Conservation (phyloP, 257 asterid genomes). For the Plantago ovata region DNA sequence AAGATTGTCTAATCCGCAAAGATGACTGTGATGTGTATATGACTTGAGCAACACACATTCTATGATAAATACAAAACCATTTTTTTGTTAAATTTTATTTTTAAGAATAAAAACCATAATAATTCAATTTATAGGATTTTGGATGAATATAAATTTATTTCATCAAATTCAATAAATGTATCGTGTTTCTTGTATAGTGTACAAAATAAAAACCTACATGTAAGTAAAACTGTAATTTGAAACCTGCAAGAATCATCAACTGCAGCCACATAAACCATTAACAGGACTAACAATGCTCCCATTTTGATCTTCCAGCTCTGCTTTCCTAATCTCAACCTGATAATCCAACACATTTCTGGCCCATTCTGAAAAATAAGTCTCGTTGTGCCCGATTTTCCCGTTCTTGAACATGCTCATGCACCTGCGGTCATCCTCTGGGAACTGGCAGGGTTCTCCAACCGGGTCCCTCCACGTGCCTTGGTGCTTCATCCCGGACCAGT, state of each 20-base stretch:
- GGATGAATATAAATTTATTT: no score
- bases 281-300: conserved; percentile 1
- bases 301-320: conserved; percentile 8
- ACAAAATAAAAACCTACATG: background rate
- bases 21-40: no score
- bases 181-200: no score
- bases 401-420: conserved; percentile 56
- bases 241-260: background rate
- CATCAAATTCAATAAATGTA: background rate
- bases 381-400: conserved; percentile 47
- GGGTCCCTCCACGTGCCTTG: conserved; percentile 78
- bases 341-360: conserved; percentile 36
- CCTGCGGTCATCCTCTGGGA: conserved; percentile 43
- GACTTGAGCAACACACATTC: no score
- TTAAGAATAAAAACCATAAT: no score
- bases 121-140: no score
- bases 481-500: conserved; percentile 75
- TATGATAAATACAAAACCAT: no score
- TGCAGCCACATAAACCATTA: conserved; percentile 34
- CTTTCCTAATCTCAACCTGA: conserved; percentile 33
- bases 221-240: no score
- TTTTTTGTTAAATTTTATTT: no score
- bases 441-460: conserved; percentile 42
- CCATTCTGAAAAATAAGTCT: conserved; percentile 54
- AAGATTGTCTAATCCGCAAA: no score